Evolutionary conservation across 306 rosid genomes (phyloP), one percentile per base, ranked within the genome.

Genomic region (Luffa aegyptiaca): DNA sequence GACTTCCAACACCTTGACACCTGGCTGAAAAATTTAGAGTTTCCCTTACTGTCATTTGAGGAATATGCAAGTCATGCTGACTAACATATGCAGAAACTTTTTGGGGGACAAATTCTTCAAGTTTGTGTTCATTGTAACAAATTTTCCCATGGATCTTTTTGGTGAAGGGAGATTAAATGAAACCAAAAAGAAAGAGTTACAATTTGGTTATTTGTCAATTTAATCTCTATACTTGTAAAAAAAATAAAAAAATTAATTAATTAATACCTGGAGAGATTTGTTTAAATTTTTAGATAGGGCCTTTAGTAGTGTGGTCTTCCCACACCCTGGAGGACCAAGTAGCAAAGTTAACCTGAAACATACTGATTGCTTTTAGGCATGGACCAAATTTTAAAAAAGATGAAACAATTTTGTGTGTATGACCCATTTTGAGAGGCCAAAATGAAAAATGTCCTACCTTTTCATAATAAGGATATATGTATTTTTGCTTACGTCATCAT

Each of bases 21-120:
- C 90, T 80, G 12, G 95, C 92, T 36, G 97, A 88, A 84, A 88
- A 90, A 76, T 92, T 91, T 5, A 92, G 83, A 63, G 86, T 92
- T 86, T 92, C 97, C 85, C 93, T 90, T 35, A 92, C 97, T 3
- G 97, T 92, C 91, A 90, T 88, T 62, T 89, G 85, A 14, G 93
- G 82, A 76, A 89, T 85, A 83, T 89, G 93, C 69, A 86, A 26
- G 72, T 92, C 97, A 78, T 73, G 33, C 80, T 92, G 97, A 81
- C 97, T 92, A 65, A 90, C 85, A 78, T 90, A 92, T 7, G 97
- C 90, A 37, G 95, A 88, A 12, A 90, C 86, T 74, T 88, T 90
- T 82, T 90, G 92, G n/a, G 97, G 95, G 46, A 90, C 84, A 77
- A 92, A 90, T 79, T 89, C 97, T 13, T 78, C 84, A 16, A 92